Percentiles rank a stretch among this genome's conserved stretches.
phyloP scores from a whole-genome alignment of 352 stramenopile species.

The Peronospora belbahrii region DNA sequence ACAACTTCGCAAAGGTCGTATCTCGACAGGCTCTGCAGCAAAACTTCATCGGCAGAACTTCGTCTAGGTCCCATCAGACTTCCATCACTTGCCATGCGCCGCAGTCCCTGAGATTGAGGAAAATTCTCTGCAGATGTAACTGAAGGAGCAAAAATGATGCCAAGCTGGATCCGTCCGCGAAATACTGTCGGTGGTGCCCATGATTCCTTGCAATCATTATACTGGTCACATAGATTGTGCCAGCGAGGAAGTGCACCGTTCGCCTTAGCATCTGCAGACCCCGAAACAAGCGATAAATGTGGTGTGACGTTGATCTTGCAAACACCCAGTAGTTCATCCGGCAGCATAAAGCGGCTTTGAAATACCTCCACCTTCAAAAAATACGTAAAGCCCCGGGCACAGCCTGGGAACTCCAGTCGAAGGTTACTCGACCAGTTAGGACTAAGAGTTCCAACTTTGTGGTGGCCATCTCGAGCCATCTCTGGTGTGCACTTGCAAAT shows the following conservation, averaged over 20 bases:
- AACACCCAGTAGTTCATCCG: constrained; percentile 67
- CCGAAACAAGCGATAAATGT: constrained; percentile 70
- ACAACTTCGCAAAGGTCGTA: constrained; percentile 55
- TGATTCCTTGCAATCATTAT: constrained; percentile 81
- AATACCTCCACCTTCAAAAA: constrained; percentile 78
- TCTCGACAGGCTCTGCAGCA: constrained; percentile 48
- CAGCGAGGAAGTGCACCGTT: constrained; percentile 72
- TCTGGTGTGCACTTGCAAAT: constrained; percentile 53
- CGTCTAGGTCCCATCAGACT: constrained; percentile 19
- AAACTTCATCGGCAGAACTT: constrained; percentile 35
- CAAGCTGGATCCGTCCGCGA: constrained; percentile 63
- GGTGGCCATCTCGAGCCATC: constrained; percentile 5
- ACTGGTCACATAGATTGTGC: constrained; percentile 84
- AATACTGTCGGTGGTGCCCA: constrained; percentile 81
- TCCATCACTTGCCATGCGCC: constrained; percentile 31
- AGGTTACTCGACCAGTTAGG: constrained; percentile 72
- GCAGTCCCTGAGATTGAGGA: constrained; percentile 38
- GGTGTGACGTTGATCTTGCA: constrained; percentile 84
- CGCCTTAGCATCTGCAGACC: constrained; percentile 71
- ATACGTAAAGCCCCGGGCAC: constrained; percentile 63
- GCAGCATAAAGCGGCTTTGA: constrained; percentile 78
- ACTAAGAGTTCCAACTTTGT: constrained; percentile 32
- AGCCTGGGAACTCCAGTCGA: constrained; percentile 68
- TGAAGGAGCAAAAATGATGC: constrained; percentile 71
- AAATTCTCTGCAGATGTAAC: constrained; percentile 44